Evolutionary conservation across 768 basidiomycete genomes (phyloP).

Genomic region (Lyophyllum semitale): DNA sequence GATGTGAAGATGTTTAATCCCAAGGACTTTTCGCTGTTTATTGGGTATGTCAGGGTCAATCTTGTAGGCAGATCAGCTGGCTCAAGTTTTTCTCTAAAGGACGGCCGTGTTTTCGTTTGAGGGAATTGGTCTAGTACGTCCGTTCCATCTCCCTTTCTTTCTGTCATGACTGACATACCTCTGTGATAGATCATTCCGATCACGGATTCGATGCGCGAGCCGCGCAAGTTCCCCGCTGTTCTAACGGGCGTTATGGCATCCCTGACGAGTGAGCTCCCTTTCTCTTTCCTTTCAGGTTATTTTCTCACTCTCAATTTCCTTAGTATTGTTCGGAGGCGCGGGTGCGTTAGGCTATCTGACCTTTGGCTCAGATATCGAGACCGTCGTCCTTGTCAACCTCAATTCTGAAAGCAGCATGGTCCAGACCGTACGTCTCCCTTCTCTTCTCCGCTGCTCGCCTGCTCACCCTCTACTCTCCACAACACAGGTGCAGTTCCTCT

Average conservation of each 20-base stretch:
- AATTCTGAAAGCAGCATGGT: conserved; percentile 83
- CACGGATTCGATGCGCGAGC: conserved; percentile 95
- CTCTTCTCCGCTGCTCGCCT: not conserved
- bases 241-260: conserved; percentile 92
- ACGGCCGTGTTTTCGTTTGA: conserved; percentile 99
- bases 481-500: conserved; percentile 74
- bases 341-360: conserved; percentile 86
- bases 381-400: conserved; percentile 94
- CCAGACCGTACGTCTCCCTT: conserved; percentile 64
- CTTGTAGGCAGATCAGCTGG: not conserved
- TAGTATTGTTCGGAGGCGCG: conserved; percentile 85
- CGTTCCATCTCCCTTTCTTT: not conserved
- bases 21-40: conserved; percentile 86
- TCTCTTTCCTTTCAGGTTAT: not conserved
- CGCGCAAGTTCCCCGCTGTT: conserved; percentile 86
- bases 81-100: conserved; percentile 35
- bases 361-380: conserved; percentile 85
- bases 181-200: conserved; percentile 80
- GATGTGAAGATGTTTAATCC: conserved; percentile 86
- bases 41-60: conserved; percentile 62
- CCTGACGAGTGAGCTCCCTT: conserved; percentile 54
- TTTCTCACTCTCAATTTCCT: conserved; percentile 4
- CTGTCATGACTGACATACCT: not conserved
- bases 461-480: not conserved
- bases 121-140: conserved; percentile 85